Evolutionary conservation across 2,329 filamentous ascomycete species (phyloP).

Genomic region (Metarhizium guizhouense): DNA sequence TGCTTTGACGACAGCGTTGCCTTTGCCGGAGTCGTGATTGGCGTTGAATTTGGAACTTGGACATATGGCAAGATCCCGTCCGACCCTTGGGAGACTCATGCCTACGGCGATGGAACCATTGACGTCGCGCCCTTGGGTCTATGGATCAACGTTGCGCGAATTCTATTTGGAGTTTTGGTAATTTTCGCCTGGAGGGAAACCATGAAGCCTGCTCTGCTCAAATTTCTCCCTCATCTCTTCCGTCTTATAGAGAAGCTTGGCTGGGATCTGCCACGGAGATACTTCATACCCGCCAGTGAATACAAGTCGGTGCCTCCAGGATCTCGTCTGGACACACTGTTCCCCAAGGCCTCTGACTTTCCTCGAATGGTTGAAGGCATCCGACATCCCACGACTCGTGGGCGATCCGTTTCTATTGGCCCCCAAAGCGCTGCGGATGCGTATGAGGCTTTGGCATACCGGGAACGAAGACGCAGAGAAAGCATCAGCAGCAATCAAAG

Average conservation of each 20-base stretch:
- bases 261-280: slow-evolving; percentile 73
- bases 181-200: slow-evolving; percentile 86
- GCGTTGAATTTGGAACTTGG: slow-evolving; percentile 76
- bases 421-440: slow-evolving; percentile 95
- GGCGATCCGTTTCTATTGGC: slow-evolving; percentile 78
- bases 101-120: slow-evolving; percentile 47
- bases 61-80: slow-evolving; percentile 55
- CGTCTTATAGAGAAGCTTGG: slow-evolving; percentile 74
- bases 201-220: slow-evolving; percentile 77
- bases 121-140: slow-evolving; percentile 58
- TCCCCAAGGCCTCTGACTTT: slow-evolving; percentile 83
- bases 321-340: slow-evolving; percentile 69
- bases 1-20: slow-evolving; percentile 95
- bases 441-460: slow-evolving; percentile 88
- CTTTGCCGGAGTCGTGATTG: slow-evolving; percentile 84
- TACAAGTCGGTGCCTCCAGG: slow-evolving; percentile 72
- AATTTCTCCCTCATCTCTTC: slow-evolving; percentile 74
- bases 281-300: slow-evolving; percentile 84
- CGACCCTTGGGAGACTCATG: slow-evolving; percentile 34
- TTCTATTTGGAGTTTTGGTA: slow-evolving; percentile 70
- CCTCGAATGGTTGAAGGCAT: slow-evolving; percentile 75
- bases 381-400: slow-evolving; percentile 59
- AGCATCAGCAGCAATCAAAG: slow-evolving; percentile 44
- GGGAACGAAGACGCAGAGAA: slow-evolving; percentile 54
- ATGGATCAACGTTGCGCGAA: slow-evolving; percentile 53